Conservation (phyloP, 2,329 filamentous ascomycete genomes). For the Paecilomyces dactylethromorphus region DNA sequence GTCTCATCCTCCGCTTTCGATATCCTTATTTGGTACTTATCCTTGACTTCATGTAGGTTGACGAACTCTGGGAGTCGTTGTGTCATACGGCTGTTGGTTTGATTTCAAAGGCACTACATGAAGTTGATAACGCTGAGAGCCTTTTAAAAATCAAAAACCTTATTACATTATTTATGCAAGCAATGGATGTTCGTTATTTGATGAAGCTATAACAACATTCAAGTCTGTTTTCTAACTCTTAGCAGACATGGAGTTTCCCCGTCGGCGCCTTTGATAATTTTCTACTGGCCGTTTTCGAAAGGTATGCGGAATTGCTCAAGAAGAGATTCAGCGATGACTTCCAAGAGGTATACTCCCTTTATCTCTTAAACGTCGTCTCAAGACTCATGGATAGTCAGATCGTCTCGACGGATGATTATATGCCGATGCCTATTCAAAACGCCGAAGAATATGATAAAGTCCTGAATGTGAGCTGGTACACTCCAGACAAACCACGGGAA, state of each 20-base stretch:
- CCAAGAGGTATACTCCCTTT: constrained; percentile 58
- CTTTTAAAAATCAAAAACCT: constrained; percentile 92
- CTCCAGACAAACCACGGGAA: constrained; percentile 68
- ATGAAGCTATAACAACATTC: background rate
- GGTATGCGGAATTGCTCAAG: constrained; percentile 88
- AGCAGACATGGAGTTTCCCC: constrained; percentile 79
- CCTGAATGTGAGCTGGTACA: constrained; percentile 93
- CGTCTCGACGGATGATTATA: constrained; percentile 92
- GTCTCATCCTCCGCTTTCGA: background rate
- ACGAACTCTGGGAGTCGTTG: constrained; percentile 98
- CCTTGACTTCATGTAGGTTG: constrained; percentile 54
- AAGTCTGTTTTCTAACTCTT: constrained; percentile 5
- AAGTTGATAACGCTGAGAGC: constrained; percentile 80
- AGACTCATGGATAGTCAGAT: constrained; percentile 38
- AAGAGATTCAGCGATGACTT: constrained; percentile 92
- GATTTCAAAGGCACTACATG: constrained; percentile 69
- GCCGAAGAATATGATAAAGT: constrained; percentile 92
- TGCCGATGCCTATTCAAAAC: constrained; percentile 96
- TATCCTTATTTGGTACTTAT: constrained; percentile 8
- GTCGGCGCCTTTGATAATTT: constrained; percentile 76
- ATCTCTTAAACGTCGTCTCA: background rate
- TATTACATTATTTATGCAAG: constrained; percentile 91
- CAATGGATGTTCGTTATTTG: constrained; percentile 69
- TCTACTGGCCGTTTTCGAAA: constrained; percentile 82
- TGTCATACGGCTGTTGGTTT: constrained; percentile 79